These are phyloP conservation scores for Magnolia sinica DNA, from an alignment of 164 flowering plant genomes.

Conservation along the genomic window DNA sequence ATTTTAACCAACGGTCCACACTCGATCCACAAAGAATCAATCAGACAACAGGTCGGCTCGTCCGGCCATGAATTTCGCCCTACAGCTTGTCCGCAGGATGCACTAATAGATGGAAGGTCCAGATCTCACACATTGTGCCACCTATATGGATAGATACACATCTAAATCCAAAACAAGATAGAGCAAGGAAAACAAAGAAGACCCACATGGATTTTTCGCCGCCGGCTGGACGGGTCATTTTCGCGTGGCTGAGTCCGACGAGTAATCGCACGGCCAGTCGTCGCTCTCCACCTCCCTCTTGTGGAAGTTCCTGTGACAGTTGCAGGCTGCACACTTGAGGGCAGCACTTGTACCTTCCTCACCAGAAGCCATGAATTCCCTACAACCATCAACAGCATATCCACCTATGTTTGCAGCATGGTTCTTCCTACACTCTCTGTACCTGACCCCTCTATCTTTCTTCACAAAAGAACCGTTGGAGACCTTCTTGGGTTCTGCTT, in stretches of 20 bases:
- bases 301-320: slow-evolving; percentile 39
- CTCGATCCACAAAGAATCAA: too few relatives aligned
- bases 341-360: slow-evolving; percentile 40
- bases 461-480: slow-evolving; percentile 19
- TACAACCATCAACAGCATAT: slow-evolving; percentile 34
- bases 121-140: not conserved
- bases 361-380: slow-evolving; percentile 38
- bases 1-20: not conserved
- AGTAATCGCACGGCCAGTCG: slow-evolving; percentile 17
- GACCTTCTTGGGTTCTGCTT: slow-evolving; percentile 18
- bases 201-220: slow-evolving; percentile 3
- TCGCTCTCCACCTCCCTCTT: slow-evolving; percentile 28
- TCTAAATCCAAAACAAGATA: not conserved
- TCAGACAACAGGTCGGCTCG: not conserved
- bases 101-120: not conserved
- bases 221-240: slow-evolving; percentile 5
- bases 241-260: slow-evolving; percentile 20
- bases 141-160: not conserved
- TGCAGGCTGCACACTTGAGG: slow-evolving; percentile 37
- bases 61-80: not conserved
- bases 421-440: slow-evolving; percentile 38
- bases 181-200: not conserved
- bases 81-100: not conserved
- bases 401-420: slow-evolving; percentile 40
- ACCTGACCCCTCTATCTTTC: slow-evolving; percentile 22